phyloP scores from a whole-genome alignment of 139 green algal species.

The Nannochloris sp. region DNA sequence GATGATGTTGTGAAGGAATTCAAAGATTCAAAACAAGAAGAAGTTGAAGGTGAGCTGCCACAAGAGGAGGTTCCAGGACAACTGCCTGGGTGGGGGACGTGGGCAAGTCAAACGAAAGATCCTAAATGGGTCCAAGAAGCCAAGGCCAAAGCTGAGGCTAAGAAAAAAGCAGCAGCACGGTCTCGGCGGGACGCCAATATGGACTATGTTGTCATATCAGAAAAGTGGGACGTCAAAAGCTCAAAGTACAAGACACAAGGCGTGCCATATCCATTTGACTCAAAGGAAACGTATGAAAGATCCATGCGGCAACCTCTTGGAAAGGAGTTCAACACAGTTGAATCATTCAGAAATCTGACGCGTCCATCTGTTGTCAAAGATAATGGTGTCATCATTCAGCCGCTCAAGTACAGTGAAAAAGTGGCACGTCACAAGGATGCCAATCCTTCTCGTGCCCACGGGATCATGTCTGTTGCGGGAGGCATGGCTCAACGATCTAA shows the following conservation, averaged over 20 bases:
- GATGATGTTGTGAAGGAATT: conserved; percentile 93
- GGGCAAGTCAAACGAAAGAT: conserved; percentile 62
- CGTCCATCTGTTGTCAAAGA: conserved; percentile 68
- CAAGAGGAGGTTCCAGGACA: conserved; percentile 39
- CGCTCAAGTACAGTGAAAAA: conserved; percentile 34
- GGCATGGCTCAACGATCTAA: conserved; percentile 6
- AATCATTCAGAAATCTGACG: conserved; percentile 64
- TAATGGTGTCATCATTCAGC: conserved; percentile 66
- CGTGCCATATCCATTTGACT: conserved; percentile 72
- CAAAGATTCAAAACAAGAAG: conserved; percentile 65
- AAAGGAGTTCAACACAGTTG: conserved; percentile 80
- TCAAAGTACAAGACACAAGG: conserved; percentile 49
- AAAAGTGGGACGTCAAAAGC: conserved; percentile 76
- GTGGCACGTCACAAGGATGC: neutral
- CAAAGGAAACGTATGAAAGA: conserved; percentile 51
- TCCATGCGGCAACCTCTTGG: conserved; percentile 75
- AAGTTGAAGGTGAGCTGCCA: conserved; percentile 76
- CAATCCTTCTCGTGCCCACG: neutral
- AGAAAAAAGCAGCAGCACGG: conserved; percentile 40
- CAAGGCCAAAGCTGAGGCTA: conserved; percentile 50
- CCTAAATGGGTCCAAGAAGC: conserved; percentile 61
- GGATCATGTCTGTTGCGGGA: neutral
- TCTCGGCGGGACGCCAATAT: conserved; percentile 65
- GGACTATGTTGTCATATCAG: conserved; percentile 74
- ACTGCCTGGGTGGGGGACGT: conserved; percentile 89